Evolutionary conservation across 805 yeast genomes (phyloP), one percentile per base, ranked within the genome.

Genomic region (Hanseniaspora thailandica): DNA sequence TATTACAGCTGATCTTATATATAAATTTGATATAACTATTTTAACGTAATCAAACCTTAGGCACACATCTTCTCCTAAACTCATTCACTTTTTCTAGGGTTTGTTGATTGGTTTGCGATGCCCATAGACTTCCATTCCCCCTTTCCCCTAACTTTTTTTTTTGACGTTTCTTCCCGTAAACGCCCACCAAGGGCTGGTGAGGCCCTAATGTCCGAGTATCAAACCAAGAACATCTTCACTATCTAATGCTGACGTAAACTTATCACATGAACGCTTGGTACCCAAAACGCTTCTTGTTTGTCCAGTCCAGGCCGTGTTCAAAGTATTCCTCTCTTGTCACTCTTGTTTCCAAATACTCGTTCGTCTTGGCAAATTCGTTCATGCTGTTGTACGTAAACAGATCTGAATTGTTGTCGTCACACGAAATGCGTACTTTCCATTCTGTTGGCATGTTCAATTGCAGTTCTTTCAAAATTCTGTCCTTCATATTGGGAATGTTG

Each of bases 251-350:
- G 7, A 23, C 39, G 26, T 33, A 25, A 33, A n/a, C 40, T 1
- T 19, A 31, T 47, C 45, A 63, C 31, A 65, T 58, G 68, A 68
- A 66, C 36, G 64, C 63, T 52, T 71, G 73, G 55, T 66, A 72
- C 2, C 75, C 74, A 57, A 72, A 72, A 46, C 75, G 64, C 47
- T 66, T 63, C 51, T 66, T 67, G 13, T 69, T 65, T n/a, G 68
- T 62, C 75, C 75, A 72, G 22, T 70, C 73, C 0, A 63, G 56
- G 0, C 98, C 98, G 62, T 86, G 82, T 65, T 93, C 98, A 58
- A 77, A 74, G 61, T 88, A 93, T 48, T 93, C 97, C 54, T 80
- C 78, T 56, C 81, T 77, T 0, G 94, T 75, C 6, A 93, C 80
- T 52, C 80, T 72, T 17, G 82, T 76, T 36, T 76, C 72, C 19